Evolutionary conservation across 805 yeast genomes (phyloP), one percentile per base, ranked within the genome.

Genomic region (Lachancea quebecensis): DNA sequence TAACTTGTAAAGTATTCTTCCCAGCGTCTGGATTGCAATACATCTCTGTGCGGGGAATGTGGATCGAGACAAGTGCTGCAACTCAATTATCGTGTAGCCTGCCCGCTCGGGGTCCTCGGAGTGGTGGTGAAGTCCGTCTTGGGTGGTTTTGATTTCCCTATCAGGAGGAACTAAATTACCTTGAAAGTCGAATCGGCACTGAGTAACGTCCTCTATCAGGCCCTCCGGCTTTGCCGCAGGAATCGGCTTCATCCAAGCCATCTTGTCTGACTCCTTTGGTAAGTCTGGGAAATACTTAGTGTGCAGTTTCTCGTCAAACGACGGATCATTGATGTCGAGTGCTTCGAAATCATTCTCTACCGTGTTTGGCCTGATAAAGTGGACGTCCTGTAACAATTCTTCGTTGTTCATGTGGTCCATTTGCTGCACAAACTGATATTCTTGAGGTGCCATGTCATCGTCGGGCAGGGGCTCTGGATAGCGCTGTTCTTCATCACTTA

Each of bases 241-340:
- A 0, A 82, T 76, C 2, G 85, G 80, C 46, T 82, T 75, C 96
- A 90, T 90, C 99, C 99, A 93, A 48, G 89, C 85, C 46, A 93
- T 64, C 55, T 86, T 84, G 35, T 78, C 81, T 0, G 86, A 76
- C 52, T 93, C 95, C 39, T 72, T 79, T 1, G 96, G 96, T 41
- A 93, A 69, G 52, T 89, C 91, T 1, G 99, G 97, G 66, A 81
- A 93, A 66, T 79, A 91, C 58, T 85, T 85, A 21, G 80, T 84
- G 56, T 89, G 93, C 42, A 93, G 67, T 57, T 88, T 82, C 25
- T 81, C 81, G 52, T 80, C 75, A 60, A 90, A 90, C 10, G 82
- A 73, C 1, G 95, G 93, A 62, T 84, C 95, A 56, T 84, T 70
- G 5, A 86, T 62, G 53, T 85, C 89, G 30, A 82, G 52, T 7